Evolutionary conservation across 495 filamentous ascomycete genomes (phyloP), one percentile per base, ranked within the genome.

Genomic region (Astrocystis sublimbata): DNA sequence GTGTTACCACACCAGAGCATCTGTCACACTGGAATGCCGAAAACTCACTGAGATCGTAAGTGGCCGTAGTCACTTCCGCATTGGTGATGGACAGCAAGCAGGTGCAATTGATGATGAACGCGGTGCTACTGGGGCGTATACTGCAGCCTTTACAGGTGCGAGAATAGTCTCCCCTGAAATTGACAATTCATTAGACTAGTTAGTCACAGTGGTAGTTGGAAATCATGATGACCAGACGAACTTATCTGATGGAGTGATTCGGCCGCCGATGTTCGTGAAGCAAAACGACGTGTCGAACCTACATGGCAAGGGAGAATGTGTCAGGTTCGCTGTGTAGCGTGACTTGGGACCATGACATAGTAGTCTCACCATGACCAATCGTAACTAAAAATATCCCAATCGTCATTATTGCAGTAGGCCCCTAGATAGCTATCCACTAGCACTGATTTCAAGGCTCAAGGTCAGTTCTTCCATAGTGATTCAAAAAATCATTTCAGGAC

Each of bases 261-360:
- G 62, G 35, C 72, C 72, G 26, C 64, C 68, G 12, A 57, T 40
- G 49, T 74, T 74, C 42, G 56, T 59, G 17, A 74, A 47, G 55
- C 72, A 74, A 46, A 36, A 38, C 15, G 67, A 68, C 21, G 64
- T 72, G 31, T 74, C 72, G 36, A 74, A 66, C 67, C 71, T 74
- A n/a, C n/a, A n/a, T n/a, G 13, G 26, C 26, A 30, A 23, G 2
- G 17, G 10, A 35, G n/a, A 2, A 7, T n/a, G 31, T 26, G 43
- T 69, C 51, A 71, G 67, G 40, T 45, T 60, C 26, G 24, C 6
- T 21, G 17, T 42, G n/a, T n/a, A n/a, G n/a, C n/a, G n/a, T n/a
- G n/a, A n/a, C n/a, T n/a, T n/a, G n/a, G 9, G n/a, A 35, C 10
- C n/a, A 15, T 13, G 21, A 42, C 0, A 41, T 9, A n/a, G 21